Evolutionary conservation across 108 stramenopile genomes (phyloP).

Genomic region (Conticribra guillardii): DNA sequence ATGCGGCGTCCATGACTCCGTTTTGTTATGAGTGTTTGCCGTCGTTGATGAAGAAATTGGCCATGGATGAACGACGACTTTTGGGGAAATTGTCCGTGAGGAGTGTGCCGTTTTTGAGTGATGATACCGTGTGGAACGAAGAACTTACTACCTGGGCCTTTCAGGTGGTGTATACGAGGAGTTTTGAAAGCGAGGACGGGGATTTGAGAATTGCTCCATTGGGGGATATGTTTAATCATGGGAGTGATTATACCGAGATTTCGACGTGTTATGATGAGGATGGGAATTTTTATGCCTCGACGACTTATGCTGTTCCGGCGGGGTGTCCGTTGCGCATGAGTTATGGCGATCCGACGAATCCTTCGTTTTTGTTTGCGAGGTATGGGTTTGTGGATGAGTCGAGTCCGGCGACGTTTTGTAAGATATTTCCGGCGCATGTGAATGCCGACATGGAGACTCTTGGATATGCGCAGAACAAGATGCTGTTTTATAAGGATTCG

Average conservation of each 20-base stretch:
- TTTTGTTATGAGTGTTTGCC: constrained; percentile 39
- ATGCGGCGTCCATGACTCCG: constrained; percentile 63
- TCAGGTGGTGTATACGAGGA: constrained; percentile 57
- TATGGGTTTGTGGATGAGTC: constrained; percentile 69
- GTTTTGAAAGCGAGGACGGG: constrained; percentile 33
- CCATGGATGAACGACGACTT: constrained; percentile 30
- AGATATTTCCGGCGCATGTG: constrained; percentile 49
- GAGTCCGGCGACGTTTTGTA: constrained; percentile 56
- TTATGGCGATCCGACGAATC: constrained; percentile 63
- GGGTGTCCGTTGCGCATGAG: constrained; percentile 46
- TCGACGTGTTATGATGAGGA: constrained; percentile 47
- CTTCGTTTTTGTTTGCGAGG: constrained; percentile 53
- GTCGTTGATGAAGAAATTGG: constrained; percentile 22
- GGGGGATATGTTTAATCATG: constrained; percentile 66
- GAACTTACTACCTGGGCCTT: constrained; percentile 58
- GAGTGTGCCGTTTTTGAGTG: constrained; percentile 26
- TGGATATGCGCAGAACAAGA: constrained; percentile 41
- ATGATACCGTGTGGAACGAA: constrained; percentile 49
- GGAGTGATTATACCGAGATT: constrained; percentile 35
- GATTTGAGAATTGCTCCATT: constrained; percentile 53
- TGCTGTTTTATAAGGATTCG: constrained; percentile 45
- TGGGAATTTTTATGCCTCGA: constrained; percentile 50
- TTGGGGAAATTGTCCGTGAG: constrained; percentile 19
- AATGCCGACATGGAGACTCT: constrained; percentile 38
- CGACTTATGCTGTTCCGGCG: constrained; percentile 47